A percentile compares a stretch with the other conserved stretches of the same genome.
Conservation (phyloP, 352 stramenopile genomes). For the Pythium oligandrum region DNA sequence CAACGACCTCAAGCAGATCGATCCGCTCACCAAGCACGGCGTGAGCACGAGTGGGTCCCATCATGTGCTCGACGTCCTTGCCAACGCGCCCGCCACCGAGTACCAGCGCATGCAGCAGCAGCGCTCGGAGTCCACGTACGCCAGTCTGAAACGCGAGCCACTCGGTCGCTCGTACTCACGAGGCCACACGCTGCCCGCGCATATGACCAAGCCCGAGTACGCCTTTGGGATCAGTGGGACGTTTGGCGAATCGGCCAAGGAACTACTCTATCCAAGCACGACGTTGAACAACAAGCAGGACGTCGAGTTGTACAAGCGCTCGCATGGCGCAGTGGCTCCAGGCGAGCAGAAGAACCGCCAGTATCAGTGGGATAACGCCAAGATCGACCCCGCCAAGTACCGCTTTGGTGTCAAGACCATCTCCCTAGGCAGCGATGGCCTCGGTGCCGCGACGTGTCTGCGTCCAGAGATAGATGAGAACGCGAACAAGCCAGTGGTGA, state of each 20-base stretch:
- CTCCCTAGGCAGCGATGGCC: constrained; percentile 29
- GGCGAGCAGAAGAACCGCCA: constrained; percentile 85
- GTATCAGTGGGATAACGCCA: constrained; percentile 72
- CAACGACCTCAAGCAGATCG: constrained; percentile 66
- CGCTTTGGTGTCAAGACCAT: constrained; percentile 65
- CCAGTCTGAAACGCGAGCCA: constrained; percentile 71
- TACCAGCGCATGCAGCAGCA: constrained; percentile 65
- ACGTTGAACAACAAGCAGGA: constrained; percentile 54
- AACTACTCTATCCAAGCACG: constrained; percentile 72
- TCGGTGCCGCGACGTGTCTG: constrained; percentile 48
- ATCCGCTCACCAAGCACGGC: constrained; percentile 61
- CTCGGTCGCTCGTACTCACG: constrained; percentile 65
- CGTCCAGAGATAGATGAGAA: constrained; percentile 73
- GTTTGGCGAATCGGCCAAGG: constrained; percentile 79
- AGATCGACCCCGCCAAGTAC: constrained; percentile 62
- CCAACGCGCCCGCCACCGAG: constrained; percentile 34
- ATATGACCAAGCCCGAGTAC: constrained; percentile 52
- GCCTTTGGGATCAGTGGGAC: constrained; percentile 58
- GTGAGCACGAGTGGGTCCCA: constrained; percentile 62
- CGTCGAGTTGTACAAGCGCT: constrained; percentile 71
- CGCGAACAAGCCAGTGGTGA: constrained; percentile 31
- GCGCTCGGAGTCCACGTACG: constrained; percentile 75
- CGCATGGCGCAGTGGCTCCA: constrained; percentile 67
- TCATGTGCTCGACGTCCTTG: constrained; percentile 60
- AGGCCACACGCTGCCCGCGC: constrained; percentile 58